Evolutionary conservation across 495 filamentous ascomycete species (phyloP).

Genomic region (Podospora anserina): DNA sequence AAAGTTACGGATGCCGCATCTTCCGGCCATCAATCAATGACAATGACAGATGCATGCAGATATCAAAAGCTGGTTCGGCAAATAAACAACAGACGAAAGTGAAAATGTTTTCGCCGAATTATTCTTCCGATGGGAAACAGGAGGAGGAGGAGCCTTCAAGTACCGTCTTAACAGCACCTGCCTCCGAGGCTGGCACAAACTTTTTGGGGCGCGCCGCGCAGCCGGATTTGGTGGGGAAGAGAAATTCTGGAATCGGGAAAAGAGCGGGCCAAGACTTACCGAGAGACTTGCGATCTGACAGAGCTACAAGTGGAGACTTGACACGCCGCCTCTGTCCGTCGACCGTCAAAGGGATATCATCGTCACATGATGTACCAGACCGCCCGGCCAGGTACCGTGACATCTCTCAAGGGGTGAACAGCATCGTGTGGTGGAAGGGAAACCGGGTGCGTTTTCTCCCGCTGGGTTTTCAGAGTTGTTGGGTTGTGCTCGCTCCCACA

Average conservation of each 20-base stretch:
- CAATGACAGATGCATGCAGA: background rate
- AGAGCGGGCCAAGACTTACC: background rate
- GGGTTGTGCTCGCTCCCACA: background rate
- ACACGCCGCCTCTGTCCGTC: background rate
- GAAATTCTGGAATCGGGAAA: conserved; percentile 17
- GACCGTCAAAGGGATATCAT: background rate
- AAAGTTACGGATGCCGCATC: background rate
- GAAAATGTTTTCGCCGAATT: background rate
- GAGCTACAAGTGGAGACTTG: conserved; percentile 7
- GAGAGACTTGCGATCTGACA: conserved; percentile 16
- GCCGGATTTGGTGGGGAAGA: conserved; percentile 16
- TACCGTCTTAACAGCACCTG: conserved; percentile 8
- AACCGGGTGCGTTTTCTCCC: conserved; percentile 7
- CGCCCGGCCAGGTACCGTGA: conserved; percentile 11
- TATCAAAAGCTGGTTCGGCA: background rate
- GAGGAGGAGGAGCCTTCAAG: background rate
- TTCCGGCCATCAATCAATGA: background rate
- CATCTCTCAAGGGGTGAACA: conserved; percentile 13
- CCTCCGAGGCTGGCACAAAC: conserved; percentile 1
- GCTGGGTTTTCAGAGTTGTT: conserved; percentile 4
- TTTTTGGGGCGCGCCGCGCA: conserved; percentile 6
- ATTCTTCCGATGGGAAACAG: background rate
- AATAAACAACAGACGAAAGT: background rate
- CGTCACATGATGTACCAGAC: conserved; percentile 3
- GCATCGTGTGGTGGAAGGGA: background rate